These are phyloP conservation scores for Trichomonascus vanleenenianus DNA, from an alignment of 805 yeast genomes.

Conservation along the genomic window DNA sequence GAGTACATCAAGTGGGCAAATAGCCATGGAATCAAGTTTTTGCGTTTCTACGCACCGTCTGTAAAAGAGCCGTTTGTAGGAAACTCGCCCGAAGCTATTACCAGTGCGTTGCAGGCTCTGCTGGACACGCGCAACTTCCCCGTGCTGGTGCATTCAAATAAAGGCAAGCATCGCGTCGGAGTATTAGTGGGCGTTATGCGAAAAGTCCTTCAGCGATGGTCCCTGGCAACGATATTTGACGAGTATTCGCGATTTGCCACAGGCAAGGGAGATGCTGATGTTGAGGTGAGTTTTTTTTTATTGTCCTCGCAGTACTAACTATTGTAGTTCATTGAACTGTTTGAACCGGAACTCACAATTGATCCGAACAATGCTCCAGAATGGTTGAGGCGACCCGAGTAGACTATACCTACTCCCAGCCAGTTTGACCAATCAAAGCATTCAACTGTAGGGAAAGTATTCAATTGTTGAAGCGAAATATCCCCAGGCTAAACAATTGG, in stretches of 20 bases:
- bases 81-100: constrained; percentile 52
- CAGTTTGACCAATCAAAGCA: too few relatives aligned
- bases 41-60: constrained; percentile 57
- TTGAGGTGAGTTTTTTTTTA: constrained; percentile 44
- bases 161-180: constrained; percentile 96
- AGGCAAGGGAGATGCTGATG: constrained; percentile 88
- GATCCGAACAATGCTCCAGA: constrained; percentile 48
- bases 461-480: too few relatives aligned
- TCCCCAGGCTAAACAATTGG: too few relatives aligned
- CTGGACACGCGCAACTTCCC: constrained; percentile 62
- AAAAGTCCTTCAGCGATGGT: constrained; percentile 85
- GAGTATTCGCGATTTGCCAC: constrained; percentile 90
- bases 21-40: constrained; percentile 43
- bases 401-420: too few relatives aligned
- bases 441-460: too few relatives aligned
- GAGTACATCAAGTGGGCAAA: constrained; percentile 68
- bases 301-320: too few relatives aligned
- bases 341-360: constrained; percentile 52
- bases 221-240: constrained; percentile 84
- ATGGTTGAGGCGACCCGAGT: constrained; percentile 50
- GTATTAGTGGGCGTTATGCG: constrained; percentile 88
- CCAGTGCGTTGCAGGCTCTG: constrained; percentile 29
- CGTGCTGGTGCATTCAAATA: constrained; percentile 81
- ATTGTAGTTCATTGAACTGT: constrained; percentile 53
- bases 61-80: constrained; percentile 67